Evolutionary conservation across 768 basidiomycete species (phyloP), one percentile per base, ranked within the genome.

Genomic region (Heimioporus sp.): DNA sequence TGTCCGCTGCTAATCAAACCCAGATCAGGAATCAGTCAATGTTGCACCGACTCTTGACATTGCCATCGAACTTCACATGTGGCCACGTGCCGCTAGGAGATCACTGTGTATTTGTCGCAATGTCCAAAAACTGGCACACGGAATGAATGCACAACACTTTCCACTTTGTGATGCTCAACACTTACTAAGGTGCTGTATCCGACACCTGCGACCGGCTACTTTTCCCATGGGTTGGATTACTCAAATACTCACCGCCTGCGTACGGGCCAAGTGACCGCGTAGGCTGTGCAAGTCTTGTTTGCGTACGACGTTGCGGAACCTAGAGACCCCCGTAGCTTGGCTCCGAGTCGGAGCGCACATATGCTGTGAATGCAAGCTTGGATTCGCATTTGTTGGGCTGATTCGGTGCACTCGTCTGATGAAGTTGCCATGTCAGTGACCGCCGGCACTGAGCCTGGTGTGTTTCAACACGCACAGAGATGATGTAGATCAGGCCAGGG

Each of bases 261-360:
- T 46, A 49, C 65, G 64, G 65, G 53, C 56, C 48, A 10, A 34
- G 59, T 65, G 48, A 34, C 65, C 59, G 56, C 32, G 11, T 20
- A 43, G 43, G 64, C 64, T 65, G 65, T 65, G 64, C 43, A 43
- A 53, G 43, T 19, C 21, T 49, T 32, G 19, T 31, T 49, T 37
- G 34, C 39, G 40, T 19, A 19, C 10, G 19, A 42, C 20, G n/a
- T 19, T 19, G 59, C 10, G 31, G 44, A 53, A 44, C 36, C 15
- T 35, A 46, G 11, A 39, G 19, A 41, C 41, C 19, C 16, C 52
- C 38, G 52, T 53, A 51, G 30, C 36, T 15, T 39, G 38, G 16
- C 19, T 38, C 44, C 39, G 44, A 36, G 38, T 32, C 36, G 24
- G n/a, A 12, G 21, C 20, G 21, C 30, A 30, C n/a, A 8, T 42